Evolutionary conservation across 2,329 filamentous ascomycete species (phyloP).

Genomic region (Monilinia fructigena): DNA sequence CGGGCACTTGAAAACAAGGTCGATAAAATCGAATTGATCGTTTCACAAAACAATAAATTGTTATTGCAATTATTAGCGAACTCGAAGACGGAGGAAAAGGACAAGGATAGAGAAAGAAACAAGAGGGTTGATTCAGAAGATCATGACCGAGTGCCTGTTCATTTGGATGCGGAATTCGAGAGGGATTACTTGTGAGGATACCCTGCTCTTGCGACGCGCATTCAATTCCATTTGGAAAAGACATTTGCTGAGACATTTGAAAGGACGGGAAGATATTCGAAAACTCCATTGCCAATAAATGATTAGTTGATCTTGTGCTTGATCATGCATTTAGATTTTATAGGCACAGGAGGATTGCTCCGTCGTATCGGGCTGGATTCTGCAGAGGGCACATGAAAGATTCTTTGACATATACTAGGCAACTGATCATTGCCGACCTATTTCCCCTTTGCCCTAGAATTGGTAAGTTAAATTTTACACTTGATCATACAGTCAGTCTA

Average conservation of each 20-base stretch:
- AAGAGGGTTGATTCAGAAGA: constrained; percentile 27
- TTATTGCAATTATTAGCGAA: constrained; percentile 37
- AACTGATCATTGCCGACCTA: neutral
- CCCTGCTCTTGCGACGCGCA: constrained; percentile 23
- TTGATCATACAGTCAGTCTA: neutral
- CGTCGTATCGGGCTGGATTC: neutral
- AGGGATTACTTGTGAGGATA: constrained; percentile 40
- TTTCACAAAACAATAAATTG: constrained; percentile 40
- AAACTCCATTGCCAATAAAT: constrained; percentile 37
- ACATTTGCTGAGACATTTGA: constrained; percentile 32
- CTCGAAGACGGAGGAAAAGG: constrained; percentile 27
- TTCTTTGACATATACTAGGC: neutral
- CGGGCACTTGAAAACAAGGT: constrained; percentile 38
- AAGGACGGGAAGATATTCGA: constrained; percentile 38
- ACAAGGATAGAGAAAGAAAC: constrained; percentile 33
- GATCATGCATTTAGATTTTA: neutral
- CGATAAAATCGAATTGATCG: constrained; percentile 39
- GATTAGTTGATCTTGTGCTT: neutral
- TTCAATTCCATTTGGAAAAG: constrained; percentile 5
- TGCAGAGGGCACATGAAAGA: neutral
- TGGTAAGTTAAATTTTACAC: neutral
- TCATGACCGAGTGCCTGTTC: constrained; percentile 39
- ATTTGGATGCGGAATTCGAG: constrained; percentile 41
- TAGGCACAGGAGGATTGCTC: neutral
- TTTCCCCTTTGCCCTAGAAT: neutral